Evolutionary conservation across 495 filamentous ascomycete genomes (phyloP).

Genomic region (Margaritispora aquatica): DNA sequence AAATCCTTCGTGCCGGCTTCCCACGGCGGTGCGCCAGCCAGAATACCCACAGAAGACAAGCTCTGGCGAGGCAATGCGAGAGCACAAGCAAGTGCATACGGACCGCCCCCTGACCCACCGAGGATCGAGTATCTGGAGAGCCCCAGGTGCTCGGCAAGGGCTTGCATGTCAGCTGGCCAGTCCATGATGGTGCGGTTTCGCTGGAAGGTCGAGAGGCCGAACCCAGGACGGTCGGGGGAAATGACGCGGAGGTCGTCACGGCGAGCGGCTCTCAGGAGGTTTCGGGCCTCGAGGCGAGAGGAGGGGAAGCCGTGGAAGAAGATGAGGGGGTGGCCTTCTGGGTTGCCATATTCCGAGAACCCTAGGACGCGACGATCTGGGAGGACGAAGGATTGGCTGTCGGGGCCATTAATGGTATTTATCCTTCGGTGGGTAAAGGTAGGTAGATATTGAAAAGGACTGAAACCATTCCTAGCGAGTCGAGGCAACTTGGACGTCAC

Average conservation of each 20-base stretch:
- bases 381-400: background rate
- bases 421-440: background rate
- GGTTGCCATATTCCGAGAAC: background rate
- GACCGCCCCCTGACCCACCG: slow-evolving; percentile 1
- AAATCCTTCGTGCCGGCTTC: background rate
- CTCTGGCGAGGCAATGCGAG: background rate
- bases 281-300: background rate
- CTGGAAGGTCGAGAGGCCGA: slow-evolving; percentile 1
- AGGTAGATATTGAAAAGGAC: background rate
- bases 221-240: slow-evolving; percentile 9
- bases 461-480: background rate
- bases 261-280: background rate
- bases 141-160: slow-evolving; percentile 1
- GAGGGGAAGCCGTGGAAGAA: slow-evolving; percentile 11
- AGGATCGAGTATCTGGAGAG: slow-evolving; percentile 2
- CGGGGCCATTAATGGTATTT: background rate
- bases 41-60: background rate
- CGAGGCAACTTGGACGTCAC: too few species aligned
- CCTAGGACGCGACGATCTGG: background rate
- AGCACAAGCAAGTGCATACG: slow-evolving; percentile 10
- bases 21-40: background rate
- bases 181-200: background rate
- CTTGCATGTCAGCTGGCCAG: slow-evolving; percentile 2
- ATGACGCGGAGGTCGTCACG: slow-evolving; percentile 9
- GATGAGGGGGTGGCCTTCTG: background rate